Percentiles rank a stretch among this genome's conserved stretches.
Evolutionary conservation across 2,329 filamentous ascomycete genomes (phyloP).

Genomic region (Penicillium sp.): DNA sequence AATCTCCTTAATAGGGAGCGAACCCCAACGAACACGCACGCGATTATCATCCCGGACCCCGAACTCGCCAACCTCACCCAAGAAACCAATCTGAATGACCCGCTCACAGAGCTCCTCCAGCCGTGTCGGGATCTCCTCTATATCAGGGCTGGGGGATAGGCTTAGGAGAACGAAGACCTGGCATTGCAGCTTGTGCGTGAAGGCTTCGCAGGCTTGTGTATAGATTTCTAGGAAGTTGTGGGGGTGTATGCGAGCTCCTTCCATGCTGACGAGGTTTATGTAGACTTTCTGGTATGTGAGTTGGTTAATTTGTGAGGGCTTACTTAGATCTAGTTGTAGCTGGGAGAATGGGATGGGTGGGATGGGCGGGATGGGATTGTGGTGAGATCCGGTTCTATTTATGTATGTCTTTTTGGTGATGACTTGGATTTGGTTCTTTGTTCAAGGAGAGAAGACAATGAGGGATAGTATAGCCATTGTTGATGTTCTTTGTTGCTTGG

Average conservation of each 20-base stretch:
- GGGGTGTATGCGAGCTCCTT: neutral
- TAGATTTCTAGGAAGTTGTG: neutral
- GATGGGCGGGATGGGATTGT: neutral
- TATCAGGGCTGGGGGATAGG: neutral
- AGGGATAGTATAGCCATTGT: neutral
- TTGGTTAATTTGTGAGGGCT: neutral
- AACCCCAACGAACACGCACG: neutral
- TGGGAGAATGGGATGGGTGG: neutral
- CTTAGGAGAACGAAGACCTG: neutral
- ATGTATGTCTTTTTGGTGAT: neutral
- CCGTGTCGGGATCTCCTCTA: neutral
- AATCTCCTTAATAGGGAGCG: neutral
- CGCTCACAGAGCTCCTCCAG: neutral
- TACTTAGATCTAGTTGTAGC: neutral
- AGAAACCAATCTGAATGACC: neutral
- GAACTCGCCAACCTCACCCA: neutral
- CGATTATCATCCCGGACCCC: neutral
- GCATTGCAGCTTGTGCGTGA: conserved; percentile 2
- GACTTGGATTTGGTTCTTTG: neutral
- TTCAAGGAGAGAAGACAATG: neutral
- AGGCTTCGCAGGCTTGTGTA: neutral
- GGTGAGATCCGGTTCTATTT: neutral
- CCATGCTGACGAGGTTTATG: neutral
- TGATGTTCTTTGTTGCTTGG: neutral
- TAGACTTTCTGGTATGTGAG: neutral